Conservation (phyloP, 2,329 filamentous ascomycete genomes). For the Pestalotiopsis sp. region DNA sequence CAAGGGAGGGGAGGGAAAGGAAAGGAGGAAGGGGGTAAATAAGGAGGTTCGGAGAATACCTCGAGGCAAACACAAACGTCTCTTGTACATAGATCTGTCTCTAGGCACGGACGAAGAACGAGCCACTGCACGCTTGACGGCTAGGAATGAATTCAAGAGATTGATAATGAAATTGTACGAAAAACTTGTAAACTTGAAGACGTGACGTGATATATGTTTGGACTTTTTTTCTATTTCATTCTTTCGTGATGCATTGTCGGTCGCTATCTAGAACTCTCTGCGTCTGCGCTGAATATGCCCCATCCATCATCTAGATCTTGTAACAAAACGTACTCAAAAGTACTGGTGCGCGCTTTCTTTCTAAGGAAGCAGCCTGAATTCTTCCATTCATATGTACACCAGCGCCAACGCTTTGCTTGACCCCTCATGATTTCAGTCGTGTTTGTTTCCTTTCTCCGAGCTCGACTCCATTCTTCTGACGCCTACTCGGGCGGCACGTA, state of each 20-base stretch:
- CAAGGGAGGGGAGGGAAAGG: background rate
- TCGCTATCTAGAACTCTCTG: background rate
- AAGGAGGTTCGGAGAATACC: background rate
- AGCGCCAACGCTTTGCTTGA: background rate
- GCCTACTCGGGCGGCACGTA: conserved; percentile 68
- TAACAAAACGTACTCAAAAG: background rate
- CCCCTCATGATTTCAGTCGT: background rate
- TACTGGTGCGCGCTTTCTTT: background rate
- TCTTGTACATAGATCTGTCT: background rate
- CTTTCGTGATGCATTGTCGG: background rate
- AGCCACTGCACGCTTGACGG: background rate
- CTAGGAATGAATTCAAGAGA: background rate
- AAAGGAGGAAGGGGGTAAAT: background rate
- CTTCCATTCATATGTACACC: background rate
- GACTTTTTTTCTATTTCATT: background rate
- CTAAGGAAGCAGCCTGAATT: background rate
- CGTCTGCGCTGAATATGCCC: background rate
- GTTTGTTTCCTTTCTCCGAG: too few species aligned
- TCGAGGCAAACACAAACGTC: background rate
- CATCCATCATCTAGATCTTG: background rate
- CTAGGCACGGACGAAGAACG: background rate
- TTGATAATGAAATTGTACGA: background rate
- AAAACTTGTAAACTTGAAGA: background rate
- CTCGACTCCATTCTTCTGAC: too few species aligned
- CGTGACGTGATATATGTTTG: background rate